These are phyloP conservation scores for Bipolaris bicolor DNA, from an alignment of 2,329 filamentous ascomycete genomes.

Conservation along the genomic window DNA sequence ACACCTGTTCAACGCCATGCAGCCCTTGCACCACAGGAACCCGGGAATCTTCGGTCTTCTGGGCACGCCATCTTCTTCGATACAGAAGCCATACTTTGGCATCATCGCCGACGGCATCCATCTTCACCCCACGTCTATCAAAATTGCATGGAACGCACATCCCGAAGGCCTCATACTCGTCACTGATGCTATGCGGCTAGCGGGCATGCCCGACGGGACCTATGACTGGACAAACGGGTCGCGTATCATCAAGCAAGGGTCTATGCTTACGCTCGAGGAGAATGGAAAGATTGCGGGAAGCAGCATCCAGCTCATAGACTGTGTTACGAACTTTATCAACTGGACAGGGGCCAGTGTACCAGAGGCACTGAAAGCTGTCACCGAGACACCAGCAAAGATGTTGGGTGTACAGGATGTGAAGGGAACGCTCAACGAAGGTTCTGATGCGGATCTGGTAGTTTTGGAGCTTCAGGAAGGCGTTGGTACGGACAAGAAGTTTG, in stretches of 20 bases:
- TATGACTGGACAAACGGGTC: constrained; percentile 85
- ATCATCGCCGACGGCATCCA: constrained; percentile 92
- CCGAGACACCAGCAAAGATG: constrained; percentile 78
- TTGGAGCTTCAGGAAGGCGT: constrained; percentile 62
- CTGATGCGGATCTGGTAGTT: constrained; percentile 66
- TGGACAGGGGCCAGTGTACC: constrained; percentile 74
- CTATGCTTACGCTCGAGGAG: constrained; percentile 75
- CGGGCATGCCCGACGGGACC: constrained; percentile 80
- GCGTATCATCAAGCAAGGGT: constrained; percentile 71
- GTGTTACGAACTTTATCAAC: constrained; percentile 78
- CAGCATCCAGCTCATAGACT: constrained; percentile 77
- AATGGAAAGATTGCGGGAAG: constrained; percentile 65
- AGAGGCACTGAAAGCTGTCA: constrained; percentile 74
- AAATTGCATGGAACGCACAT: constrained; percentile 87
- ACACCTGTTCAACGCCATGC: constrained; percentile 94
- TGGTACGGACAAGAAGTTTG: constrained; percentile 59
- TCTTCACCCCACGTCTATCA: constrained; percentile 84
- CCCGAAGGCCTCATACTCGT: constrained; percentile 86
- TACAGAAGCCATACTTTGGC: constrained; percentile 75
- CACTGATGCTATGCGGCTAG: constrained; percentile 89
- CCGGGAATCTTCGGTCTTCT: constrained; percentile 88
- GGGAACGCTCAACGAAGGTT: constrained; percentile 59
- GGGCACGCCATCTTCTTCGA: constrained; percentile 55
- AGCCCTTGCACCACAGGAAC: constrained; percentile 86
- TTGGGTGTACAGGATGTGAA: constrained; percentile 71